These are phyloP conservation scores for Dactylellina leptospora DNA, from an alignment of 2,329 filamentous ascomycete species.

Conservation along the genomic window DNA sequence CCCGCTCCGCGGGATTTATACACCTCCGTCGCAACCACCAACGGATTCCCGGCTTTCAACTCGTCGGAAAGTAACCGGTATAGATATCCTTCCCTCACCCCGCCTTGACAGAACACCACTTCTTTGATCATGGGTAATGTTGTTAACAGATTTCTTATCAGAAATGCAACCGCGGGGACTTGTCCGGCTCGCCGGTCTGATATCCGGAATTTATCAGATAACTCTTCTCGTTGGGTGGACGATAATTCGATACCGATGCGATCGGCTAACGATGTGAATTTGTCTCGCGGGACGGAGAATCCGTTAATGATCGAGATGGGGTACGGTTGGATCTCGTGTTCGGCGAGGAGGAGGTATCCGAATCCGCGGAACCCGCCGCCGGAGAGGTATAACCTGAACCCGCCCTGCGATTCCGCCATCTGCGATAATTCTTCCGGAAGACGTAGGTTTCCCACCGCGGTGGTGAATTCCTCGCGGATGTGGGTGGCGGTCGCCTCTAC, in stretches of 20 bases:
- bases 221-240: slow-evolving; percentile 58
- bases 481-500: slow-evolving; percentile 65
- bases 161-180: slow-evolving; percentile 81
- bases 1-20: slow-evolving; percentile 64
- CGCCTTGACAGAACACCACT: slow-evolving; percentile 86
- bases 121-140: slow-evolving; percentile 75
- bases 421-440: slow-evolving; percentile 67
- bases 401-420: slow-evolving; percentile 62
- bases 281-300: slow-evolving; percentile 71
- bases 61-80: slow-evolving; percentile 73
- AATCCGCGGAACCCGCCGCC: slow-evolving; percentile 91
- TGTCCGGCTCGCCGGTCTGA: slow-evolving; percentile 81
- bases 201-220: slow-evolving; percentile 69
- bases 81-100: slow-evolving; percentile 83
- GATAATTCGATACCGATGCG: slow-evolving; percentile 57
- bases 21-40: slow-evolving; percentile 69
- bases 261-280: slow-evolving; percentile 64
- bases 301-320: slow-evolving; percentile 84
- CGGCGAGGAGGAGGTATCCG: slow-evolving; percentile 86
- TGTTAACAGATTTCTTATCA: slow-evolving; percentile 77
- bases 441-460: slow-evolving; percentile 68
- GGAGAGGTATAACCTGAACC: slow-evolving; percentile 80
- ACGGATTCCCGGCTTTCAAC: slow-evolving; percentile 72
- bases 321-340: slow-evolving; percentile 77
- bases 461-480: slow-evolving; percentile 68